A percentile compares a stretch with the other conserved stretches of the same genome.
These are phyloP conservation scores for Trypanosoma theileri DNA, from an alignment of 208 protist species.

Conservation along the genomic window DNA sequence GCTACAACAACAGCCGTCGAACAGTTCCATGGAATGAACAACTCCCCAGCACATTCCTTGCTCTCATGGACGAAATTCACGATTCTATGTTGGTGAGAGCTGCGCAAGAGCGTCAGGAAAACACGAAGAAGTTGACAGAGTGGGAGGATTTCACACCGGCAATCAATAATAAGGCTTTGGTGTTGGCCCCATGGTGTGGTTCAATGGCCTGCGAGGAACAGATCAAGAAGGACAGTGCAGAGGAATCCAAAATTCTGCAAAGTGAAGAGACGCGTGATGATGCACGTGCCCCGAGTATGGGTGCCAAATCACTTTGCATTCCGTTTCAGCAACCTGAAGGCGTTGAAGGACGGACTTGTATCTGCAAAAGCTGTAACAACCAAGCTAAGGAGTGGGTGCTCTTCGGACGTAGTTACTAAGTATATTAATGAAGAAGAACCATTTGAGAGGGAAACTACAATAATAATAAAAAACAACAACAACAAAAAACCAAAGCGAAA, in stretches of 20 bases:
- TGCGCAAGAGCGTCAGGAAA: conserved; percentile 42
- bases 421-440: background rate
- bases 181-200: conserved; percentile 93
- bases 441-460: background rate
- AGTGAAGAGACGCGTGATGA: conserved; percentile 68
- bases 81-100: conserved; percentile 77
- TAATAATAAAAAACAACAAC: conserved; percentile 9
- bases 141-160: conserved; percentile 92
- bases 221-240: conserved; percentile 93
- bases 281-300: conserved; percentile 90
- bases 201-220: conserved; percentile 90
- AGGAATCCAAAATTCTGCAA: conserved; percentile 72
- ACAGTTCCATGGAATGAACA: conserved; percentile 60
- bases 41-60: conserved; percentile 28
- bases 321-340: conserved; percentile 91
- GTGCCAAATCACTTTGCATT: conserved; percentile 97
- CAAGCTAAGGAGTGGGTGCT: conserved; percentile 76
- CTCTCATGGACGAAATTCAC: conserved; percentile 93
- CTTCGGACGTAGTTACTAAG: conserved; percentile 86
- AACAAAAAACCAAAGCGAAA: conserved; percentile 8
- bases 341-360: conserved; percentile 81
- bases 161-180: conserved; percentile 89
- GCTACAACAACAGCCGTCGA: conserved; percentile 70
- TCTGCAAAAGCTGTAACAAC: conserved; percentile 83
- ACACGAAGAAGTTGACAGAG: conserved; percentile 56